Evolutionary conservation across 176 grass and related monocot species (phyloP), one percentile per base, ranked within the genome.

Genomic region (Cenchrus purpureus): DNA sequence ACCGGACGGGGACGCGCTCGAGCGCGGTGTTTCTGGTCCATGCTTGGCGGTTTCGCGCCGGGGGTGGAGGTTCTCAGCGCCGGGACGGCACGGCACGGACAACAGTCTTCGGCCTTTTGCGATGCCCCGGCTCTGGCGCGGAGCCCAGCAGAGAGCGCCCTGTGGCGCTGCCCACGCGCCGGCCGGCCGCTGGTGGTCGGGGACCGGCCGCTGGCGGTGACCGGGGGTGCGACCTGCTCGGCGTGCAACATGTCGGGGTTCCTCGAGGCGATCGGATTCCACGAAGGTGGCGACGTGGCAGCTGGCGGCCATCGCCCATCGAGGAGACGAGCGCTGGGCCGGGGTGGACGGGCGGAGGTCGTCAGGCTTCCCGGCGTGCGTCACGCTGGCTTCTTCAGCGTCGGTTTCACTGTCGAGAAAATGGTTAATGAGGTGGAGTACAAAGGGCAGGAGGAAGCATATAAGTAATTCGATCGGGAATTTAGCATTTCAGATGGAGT

Each of bases 261-360:
- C 86, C 67, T 95, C 62, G 12, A 80, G 22, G 93, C 81, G 68
- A 90, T 95, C 79, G 90, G 93, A 10, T 95, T 92, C 82, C 1
- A 3, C 42, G 90, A 92, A 32, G 93, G 75, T 92, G 16, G 20
- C 20, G 15, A 88, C 93, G 14, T 95, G 34, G 34, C 34, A 3
- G 34, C 34, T 95, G 34, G 34, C 34, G 34, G 34, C 34, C 34
- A 34, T 34, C 34, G 34, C 34, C 34, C 34, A 34, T 34, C 34
- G 34, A 95, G 83, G 6, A 60, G 52, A 92, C 90, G 78, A 95
- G 29, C 74, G 20, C 19, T 92, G 90, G 90, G 71, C 77, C 6
- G 45, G 70, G 0, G 87, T 86, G 54, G 59, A 69, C 53, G 85
- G 78, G 22, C 89, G 68, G 88, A 88, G 77, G 90, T 88, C 17